These are phyloP conservation scores for Alternaria postmessia DNA, from an alignment of 2,329 filamentous ascomycete genomes.

Conservation along the genomic window DNA sequence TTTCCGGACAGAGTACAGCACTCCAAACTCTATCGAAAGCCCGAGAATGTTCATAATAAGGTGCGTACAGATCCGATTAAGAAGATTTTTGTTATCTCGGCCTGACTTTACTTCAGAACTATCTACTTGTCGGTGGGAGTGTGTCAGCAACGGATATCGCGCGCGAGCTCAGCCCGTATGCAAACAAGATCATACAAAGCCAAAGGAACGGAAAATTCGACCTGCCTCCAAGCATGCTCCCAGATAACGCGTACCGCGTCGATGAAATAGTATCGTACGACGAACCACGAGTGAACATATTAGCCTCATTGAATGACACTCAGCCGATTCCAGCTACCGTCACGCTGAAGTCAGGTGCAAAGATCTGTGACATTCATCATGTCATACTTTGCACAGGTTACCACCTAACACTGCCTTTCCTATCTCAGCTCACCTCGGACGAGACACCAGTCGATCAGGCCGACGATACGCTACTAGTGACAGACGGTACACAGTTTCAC, in stretches of 20 bases:
- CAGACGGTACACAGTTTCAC: slow-evolving; percentile 69
- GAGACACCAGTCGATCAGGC: slow-evolving; percentile 56
- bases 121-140: slow-evolving; percentile 65
- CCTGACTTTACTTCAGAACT: slow-evolving; percentile 44
- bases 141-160: slow-evolving; percentile 65
- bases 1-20: slow-evolving; percentile 59
- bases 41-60: slow-evolving; percentile 62
- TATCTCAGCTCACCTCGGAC: slow-evolving; percentile 62
- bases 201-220: slow-evolving; percentile 69
- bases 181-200: slow-evolving; percentile 61
- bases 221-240: slow-evolving; percentile 62
- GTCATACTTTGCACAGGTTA: slow-evolving; percentile 75
- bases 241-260: slow-evolving; percentile 62
- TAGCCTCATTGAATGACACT: slow-evolving; percentile 15
- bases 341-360: slow-evolving; percentile 62
- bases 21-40: slow-evolving; percentile 61
- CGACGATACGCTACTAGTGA: slow-evolving; percentile 65
- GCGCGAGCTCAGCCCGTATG: slow-evolving; percentile 58
- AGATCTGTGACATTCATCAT: slow-evolving; percentile 64
- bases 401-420: slow-evolving; percentile 71
- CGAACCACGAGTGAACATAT: background rate
- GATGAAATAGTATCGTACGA: slow-evolving; percentile 61
- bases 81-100: background rate
- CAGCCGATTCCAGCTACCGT: slow-evolving; percentile 60
- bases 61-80: background rate